Base-by-base conservation (phyloP, 2,329 filamentous ascomycete species). In the Emericellopsis cladophorae region DNA sequence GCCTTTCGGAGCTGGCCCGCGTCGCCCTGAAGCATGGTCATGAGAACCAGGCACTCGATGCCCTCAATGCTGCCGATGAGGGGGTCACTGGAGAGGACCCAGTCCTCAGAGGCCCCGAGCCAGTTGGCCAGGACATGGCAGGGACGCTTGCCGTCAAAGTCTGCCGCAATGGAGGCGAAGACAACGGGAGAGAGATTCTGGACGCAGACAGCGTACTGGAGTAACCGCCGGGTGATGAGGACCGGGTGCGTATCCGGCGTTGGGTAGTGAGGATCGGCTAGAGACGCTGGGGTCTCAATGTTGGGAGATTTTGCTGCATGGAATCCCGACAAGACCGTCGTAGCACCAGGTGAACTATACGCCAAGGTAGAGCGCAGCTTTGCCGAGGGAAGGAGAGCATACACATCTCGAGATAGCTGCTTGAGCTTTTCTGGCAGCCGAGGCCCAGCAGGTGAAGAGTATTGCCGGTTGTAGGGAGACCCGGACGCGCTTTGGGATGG, bases 1-100 rank as follows among this genome's bases (percentile, higher is more conserved):
- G 70, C 60, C 36, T 70, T 68, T 18, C 72, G 65, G 2, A 75
- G 55, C 36, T 72, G 73, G 1, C 74, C 74, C 1, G 60, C 62
- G 42, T 76, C 74, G 31, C 62, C 59, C 40, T 74, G 67, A 47
- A 67, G 73, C 40, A 70, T 52, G 15, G 61, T 59, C 31, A 71
- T 58, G 0, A 78, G 51, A 18, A 67, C 49, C 0, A 78, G 54
- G 39, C 67, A 68, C 51, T 76, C 68, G 1, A 77, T 50, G 2
- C 72, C 72, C 49, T 77, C 72, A 2, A 68, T 49, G 4, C 64
- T 69, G 18, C 66, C 65, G 1, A 71, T 53, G 4, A 78, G 54
- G 32, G 72, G 66, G 36, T 76, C 69, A 31, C 74, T 66, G 4
- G 61, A 62, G 0, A 67, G 67, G 4, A 77, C 66, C 5, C 65